A percentile compares a stretch with the other conserved stretches of the same genome.
Conservation (phyloP, 163 green algal genomes). For the Dunaliella salina region DNA sequence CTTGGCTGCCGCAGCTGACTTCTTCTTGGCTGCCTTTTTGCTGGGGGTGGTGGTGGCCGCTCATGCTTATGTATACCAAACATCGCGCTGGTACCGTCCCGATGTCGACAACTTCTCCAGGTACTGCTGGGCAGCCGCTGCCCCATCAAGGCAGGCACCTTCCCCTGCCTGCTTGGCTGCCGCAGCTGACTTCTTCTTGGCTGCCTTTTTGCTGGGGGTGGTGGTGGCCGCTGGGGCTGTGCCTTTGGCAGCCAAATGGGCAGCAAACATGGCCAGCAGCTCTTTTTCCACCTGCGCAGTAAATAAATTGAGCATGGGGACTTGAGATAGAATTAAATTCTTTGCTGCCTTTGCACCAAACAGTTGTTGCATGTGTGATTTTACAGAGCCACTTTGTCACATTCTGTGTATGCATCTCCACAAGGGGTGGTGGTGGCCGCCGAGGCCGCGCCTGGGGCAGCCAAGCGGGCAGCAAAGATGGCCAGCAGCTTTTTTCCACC, state of each 20-base stretch:
- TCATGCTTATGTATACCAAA: constrained; percentile 46
- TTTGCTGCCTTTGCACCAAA: too few relatives aligned
- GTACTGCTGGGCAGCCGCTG: constrained; percentile 27
- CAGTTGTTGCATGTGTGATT: too few relatives aligned
- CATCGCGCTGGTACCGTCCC: constrained; percentile 58
- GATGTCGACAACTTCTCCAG: constrained; percentile 32
- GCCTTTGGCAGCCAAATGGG: neutral
- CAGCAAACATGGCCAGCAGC: constrained; percentile 50
- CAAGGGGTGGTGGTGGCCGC: too few relatives aligned
- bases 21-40: neutral
- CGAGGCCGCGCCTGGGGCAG: too few relatives aligned
- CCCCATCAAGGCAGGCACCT: neutral
- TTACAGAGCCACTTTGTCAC: too few relatives aligned
- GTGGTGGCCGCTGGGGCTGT: neutral
- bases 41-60: neutral
- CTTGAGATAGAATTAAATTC: too few relatives aligned
- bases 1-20: neutral
- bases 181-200: neutral
- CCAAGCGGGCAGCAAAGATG: too few relatives aligned
- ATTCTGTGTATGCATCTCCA: neutral
- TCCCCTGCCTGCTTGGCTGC: neutral
- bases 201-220: neutral
- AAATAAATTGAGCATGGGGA: too few relatives aligned
- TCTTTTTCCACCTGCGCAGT: constrained; percentile 45
- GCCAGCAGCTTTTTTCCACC: constrained; percentile 62